These are phyloP conservation scores for Jimgerdemannia lactiflua DNA, from an alignment of 192 early-diverging fungal genomes.

Conservation along the genomic window DNA sequence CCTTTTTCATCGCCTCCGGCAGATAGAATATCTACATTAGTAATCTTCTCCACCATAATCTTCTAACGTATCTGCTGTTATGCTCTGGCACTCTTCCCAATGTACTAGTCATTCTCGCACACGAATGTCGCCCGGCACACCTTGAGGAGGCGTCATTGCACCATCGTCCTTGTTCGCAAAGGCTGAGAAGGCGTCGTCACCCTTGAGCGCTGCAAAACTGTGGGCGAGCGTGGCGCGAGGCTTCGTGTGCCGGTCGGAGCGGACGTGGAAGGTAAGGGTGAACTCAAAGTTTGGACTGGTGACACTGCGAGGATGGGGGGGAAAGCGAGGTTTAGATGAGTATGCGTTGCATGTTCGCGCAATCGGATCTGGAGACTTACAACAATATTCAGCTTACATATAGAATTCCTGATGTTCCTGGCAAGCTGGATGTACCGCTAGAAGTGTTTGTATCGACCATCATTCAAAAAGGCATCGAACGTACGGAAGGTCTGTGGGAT, in stretches of 20 bases:
- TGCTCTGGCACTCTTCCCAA: slow-evolving; percentile 2
- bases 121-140: slow-evolving; percentile 18
- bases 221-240: slow-evolving; percentile 15
- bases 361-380: background rate
- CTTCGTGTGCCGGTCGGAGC: slow-evolving; percentile 8
- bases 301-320: slow-evolving; percentile 16
- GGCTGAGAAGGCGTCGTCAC: slow-evolving; percentile 6
- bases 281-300: slow-evolving; percentile 19
- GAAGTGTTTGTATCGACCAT: slow-evolving; percentile 13
- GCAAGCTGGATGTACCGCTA: slow-evolving; percentile 1
- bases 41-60: slow-evolving; percentile 23
- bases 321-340: slow-evolving; percentile 1
- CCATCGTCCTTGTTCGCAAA: slow-evolving; percentile 16
- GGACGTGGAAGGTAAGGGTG: slow-evolving; percentile 12
- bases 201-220: slow-evolving; percentile 9
- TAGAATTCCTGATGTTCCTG: slow-evolving; percentile 24
- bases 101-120: slow-evolving; percentile 23
- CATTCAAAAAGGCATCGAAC: slow-evolving; percentile 13
- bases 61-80: background rate
- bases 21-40: slow-evolving; percentile 15
- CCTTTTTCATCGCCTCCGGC: slow-evolving; percentile 8
- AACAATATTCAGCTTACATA: slow-evolving; percentile 6
- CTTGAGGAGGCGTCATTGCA: slow-evolving; percentile 7
- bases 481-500: slow-evolving; percentile 3
- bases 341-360: slow-evolving; percentile 2